These are phyloP conservation scores for Chalaropsis thielavioides DNA, from an alignment of 2,329 filamentous ascomycete species.

Conservation along the genomic window DNA sequence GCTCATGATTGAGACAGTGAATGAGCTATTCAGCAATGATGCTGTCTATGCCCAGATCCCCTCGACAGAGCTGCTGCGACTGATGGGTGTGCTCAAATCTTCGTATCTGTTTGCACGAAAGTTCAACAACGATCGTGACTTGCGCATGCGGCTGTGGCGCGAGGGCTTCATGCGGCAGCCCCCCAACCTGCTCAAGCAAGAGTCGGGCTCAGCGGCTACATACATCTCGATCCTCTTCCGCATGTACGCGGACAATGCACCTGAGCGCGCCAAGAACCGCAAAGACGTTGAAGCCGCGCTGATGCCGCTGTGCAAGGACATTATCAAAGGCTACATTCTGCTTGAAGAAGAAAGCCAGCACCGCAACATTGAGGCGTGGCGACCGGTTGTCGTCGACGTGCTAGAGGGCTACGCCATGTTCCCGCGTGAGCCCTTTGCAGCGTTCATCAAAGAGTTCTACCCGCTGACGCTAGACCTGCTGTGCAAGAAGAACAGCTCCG, in stretches of 20 bases:
- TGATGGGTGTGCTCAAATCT: slow-evolving; percentile 92
- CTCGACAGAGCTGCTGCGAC: slow-evolving; percentile 68
- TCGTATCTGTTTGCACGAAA: slow-evolving; percentile 91
- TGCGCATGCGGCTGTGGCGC: slow-evolving; percentile 85
- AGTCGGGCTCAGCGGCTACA: slow-evolving; percentile 79
- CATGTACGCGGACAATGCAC: slow-evolving; percentile 86
- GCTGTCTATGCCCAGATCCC: slow-evolving; percentile 88
- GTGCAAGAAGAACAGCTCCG: slow-evolving; percentile 62
- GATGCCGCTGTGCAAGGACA: slow-evolving; percentile 88
- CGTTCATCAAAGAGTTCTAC: slow-evolving; percentile 72
- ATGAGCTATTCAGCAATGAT: slow-evolving; percentile 96
- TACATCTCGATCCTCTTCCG: slow-evolving; percentile 92
- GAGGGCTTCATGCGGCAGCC: slow-evolving; percentile 99
- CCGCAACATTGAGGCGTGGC: slow-evolving; percentile 91
- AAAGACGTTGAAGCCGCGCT: slow-evolving; percentile 79
- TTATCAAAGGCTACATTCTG: slow-evolving; percentile 68
- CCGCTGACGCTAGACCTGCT: slow-evolving; percentile 72
- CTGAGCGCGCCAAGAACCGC: slow-evolving; percentile 65
- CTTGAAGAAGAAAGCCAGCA: slow-evolving; percentile 96
- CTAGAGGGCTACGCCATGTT: slow-evolving; percentile 85
- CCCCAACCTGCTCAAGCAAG: slow-evolving; percentile 93
- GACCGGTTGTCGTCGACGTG: slow-evolving; percentile 92
- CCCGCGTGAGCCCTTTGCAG: slow-evolving; percentile 62
- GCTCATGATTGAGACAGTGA: slow-evolving; percentile 98
- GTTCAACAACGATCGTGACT: slow-evolving; percentile 95